Conservation (phyloP, 768 basidiomycete species). For the Coprinopsis strossmayeri region DNA sequence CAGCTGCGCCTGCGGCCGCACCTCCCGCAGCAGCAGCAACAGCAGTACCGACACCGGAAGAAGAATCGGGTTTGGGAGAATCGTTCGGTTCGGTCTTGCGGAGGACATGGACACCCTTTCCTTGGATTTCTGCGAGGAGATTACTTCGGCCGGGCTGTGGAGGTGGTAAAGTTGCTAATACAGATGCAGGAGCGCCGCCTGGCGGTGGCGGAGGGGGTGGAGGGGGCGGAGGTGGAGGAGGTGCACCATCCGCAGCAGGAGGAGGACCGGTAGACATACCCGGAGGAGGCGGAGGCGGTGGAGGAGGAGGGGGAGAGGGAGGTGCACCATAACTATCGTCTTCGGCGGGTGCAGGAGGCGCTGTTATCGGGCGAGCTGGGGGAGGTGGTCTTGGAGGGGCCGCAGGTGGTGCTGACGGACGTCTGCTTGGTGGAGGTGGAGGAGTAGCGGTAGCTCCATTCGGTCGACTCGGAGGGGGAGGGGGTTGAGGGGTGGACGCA, state of each 20-base stretch:
- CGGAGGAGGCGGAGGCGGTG: slow-evolving; percentile 22
- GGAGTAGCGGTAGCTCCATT: slow-evolving; percentile 21
- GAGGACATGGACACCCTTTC: slow-evolving; percentile 66
- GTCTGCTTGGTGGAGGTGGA: slow-evolving; percentile 19
- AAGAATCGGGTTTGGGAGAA: slow-evolving; percentile 24
- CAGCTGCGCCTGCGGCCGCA: slow-evolving; percentile 26
- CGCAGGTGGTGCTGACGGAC: neutral
- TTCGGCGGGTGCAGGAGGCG: no score
- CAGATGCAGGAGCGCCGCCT: slow-evolving; percentile 25
- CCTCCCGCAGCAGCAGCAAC: slow-evolving; percentile 30
- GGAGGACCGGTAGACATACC: slow-evolving; percentile 22
- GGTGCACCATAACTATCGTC: no score
- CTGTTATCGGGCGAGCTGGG: slow-evolving; percentile 21
- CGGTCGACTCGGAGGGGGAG: slow-evolving; percentile 15
- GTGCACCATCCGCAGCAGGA: slow-evolving; percentile 16
- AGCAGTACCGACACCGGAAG: slow-evolving; percentile 25
- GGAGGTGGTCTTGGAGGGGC: slow-evolving; percentile 30
- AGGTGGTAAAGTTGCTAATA: slow-evolving; percentile 35
- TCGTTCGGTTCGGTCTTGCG: slow-evolving; percentile 48
- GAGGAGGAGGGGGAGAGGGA: slow-evolving; percentile 29
- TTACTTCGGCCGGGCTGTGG: slow-evolving; percentile 53
- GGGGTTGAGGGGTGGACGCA: slow-evolving; percentile 1
- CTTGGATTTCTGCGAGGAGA: slow-evolving; percentile 77
- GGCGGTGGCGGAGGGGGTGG: slow-evolving; percentile 25
- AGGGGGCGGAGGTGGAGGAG: slow-evolving; percentile 29